Base-by-base conservation (phyloP, 2,329 filamentous ascomycete genomes). In the Karstenula rhodostoma region DNA sequence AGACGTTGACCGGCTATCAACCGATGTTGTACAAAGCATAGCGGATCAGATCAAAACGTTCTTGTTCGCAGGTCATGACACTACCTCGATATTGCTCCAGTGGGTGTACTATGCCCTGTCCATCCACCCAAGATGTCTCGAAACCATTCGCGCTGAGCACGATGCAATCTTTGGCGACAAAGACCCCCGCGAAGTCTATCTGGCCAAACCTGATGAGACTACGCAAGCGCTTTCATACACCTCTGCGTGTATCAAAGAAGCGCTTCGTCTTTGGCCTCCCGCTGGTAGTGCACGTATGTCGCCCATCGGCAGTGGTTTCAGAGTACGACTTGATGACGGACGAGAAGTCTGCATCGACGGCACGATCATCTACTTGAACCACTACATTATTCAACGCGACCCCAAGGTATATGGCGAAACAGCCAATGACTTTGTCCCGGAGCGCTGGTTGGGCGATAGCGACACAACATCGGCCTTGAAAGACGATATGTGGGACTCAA, bases 231-330 rank as follows among this genome's bases (percentile, higher is more conserved):
- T 88, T 27, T 76, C 80, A 0, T 87, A 86, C 69, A 85, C 84
- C 4, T 75, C 77, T 6, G 85, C 84, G 6, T 80, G 85, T 25
- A 81, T 86, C 62, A 85, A 84, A 61, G 86, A 88, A 71, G 79
- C 81, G 1, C 75, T 87, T 7, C 80, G 85, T 8, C 71, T 88
- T 10, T 85, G 82, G 70, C 83, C 85, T 0, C 82, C 85, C 0
- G 85, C 74, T 0, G 80, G 73, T 3, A 78, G 79, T 2, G 77
- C 83, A 19, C 79, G 84, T 9, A 23, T 55, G 40, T 67, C 71
- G 50, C 59, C 52, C 0, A 64, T 65, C 22, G 61, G 62, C 6
- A 68, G 82, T 58, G 78, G 78, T 40, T 73, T 86, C 46, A 78
- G 74, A 35, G 71, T 84, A 44, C 80, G 78, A 0, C 67, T 67